These are phyloP conservation scores for Sugiyamaella sp. DNA, from an alignment of 1,139 yeast genomes.

Conservation along the genomic window DNA sequence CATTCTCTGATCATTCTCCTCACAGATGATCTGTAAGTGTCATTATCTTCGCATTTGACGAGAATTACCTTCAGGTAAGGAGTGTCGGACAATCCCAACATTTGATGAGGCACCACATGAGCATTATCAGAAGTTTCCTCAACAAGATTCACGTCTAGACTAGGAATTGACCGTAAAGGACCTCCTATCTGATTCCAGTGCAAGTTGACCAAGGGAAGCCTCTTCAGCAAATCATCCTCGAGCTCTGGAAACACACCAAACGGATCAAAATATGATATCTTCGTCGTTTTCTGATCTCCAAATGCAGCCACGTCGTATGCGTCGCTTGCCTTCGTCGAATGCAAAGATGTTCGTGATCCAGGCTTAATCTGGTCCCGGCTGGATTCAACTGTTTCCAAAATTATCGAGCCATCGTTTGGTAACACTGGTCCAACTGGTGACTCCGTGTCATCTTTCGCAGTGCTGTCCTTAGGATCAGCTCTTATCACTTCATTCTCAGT, in stretches of 20 bases:
- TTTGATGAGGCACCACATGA: constrained; percentile 41
- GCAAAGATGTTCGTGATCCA: background rate
- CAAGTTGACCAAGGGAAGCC: constrained; percentile 69
- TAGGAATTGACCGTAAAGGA: constrained; percentile 68
- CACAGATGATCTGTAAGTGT: constrained; percentile 74
- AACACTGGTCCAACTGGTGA: background rate
- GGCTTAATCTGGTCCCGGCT: background rate
- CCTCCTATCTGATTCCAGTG: constrained; percentile 72
- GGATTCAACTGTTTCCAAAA: too few species aligned
- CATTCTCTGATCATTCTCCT: constrained; percentile 84
- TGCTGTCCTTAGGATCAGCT: too few species aligned
- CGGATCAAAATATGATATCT: constrained; percentile 83
- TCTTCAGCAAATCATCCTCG: constrained; percentile 53
- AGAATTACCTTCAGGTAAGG: constrained; percentile 71
- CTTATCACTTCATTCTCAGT: background rate
- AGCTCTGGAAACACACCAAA: constrained; percentile 64
- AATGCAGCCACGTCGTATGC: constrained; percentile 15
- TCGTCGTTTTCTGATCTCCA: constrained; percentile 38
- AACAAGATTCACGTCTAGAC: constrained; percentile 58
- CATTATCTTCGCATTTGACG: constrained; percentile 65
- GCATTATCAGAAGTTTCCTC: constrained; percentile 53
- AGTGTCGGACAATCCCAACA: constrained; percentile 48
- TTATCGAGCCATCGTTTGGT: too few species aligned
- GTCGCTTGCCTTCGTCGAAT: background rate
- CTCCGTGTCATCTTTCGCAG: background rate